phyloP scores from a whole-genome alignment of 2,329 filamentous ascomycete genomes.

The Verticillium klebahnii region DNA sequence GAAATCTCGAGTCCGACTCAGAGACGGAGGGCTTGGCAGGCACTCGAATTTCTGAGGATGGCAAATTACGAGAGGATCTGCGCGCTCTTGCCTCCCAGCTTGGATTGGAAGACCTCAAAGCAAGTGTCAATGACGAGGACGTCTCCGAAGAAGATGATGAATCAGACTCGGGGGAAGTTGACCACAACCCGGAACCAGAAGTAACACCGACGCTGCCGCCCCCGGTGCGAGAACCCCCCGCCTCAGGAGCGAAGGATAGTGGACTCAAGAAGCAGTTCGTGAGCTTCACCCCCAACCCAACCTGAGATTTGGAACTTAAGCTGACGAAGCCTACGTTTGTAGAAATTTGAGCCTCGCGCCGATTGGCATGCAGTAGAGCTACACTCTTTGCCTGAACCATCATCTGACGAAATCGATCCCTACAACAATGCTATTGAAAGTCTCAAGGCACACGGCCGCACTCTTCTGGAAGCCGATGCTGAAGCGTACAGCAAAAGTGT shows the following conservation, averaged over 20 bases:
- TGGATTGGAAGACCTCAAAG: conserved; percentile 12
- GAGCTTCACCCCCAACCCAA: conserved; percentile 3
- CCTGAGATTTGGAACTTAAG: not conserved
- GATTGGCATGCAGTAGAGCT: conserved; percentile 51
- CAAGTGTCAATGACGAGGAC: conserved; percentile 22
- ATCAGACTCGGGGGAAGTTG: conserved; percentile 16
- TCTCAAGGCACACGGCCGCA: conserved; percentile 65
- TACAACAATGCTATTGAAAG: conserved; percentile 39
- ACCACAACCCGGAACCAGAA: conserved; percentile 21
- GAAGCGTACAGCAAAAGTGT: conserved; percentile 68
- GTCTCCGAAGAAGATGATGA: conserved; percentile 28
- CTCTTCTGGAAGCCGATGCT: conserved; percentile 74
- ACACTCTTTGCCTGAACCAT: conserved; percentile 36
- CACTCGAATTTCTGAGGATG: conserved; percentile 1
- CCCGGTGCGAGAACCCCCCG: not conserved
- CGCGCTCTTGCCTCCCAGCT: conserved; percentile 12
- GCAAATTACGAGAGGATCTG: conserved; percentile 7
- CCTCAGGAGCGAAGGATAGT: not conserved
- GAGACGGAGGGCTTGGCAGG: conserved; percentile 23
- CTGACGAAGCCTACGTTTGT: conserved; percentile 1
- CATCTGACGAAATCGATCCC: conserved; percentile 38
- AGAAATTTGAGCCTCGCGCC: conserved; percentile 54
- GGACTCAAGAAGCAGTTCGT: conserved; percentile 28
- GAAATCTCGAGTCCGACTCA: conserved; percentile 37
- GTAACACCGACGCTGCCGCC: not conserved